Evolutionary conservation across 441 rosid species (phyloP).

Genomic region (Adansonia gregorii): DNA sequence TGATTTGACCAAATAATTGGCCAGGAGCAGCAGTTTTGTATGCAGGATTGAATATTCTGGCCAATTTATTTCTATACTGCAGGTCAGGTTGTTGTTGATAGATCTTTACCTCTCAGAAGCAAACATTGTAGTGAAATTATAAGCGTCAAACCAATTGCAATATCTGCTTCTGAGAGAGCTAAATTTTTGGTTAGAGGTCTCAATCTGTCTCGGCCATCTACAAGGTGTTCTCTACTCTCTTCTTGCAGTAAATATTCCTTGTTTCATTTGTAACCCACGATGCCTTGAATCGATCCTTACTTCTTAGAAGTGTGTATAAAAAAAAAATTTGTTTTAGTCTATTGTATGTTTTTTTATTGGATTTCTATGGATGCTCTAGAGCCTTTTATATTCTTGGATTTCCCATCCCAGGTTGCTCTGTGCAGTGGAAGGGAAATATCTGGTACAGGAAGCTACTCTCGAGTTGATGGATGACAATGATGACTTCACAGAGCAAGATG

Average conservation of each 20-base stretch:
- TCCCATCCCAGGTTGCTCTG: conserved; percentile 70
- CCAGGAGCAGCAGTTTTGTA: not conserved
- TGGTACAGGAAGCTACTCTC: conserved; percentile 58
- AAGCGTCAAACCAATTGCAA: conserved; percentile 80
- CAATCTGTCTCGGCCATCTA: conserved; percentile 64
- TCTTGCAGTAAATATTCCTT: conserved; percentile 13
- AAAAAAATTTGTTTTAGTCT: conserved; percentile 19
- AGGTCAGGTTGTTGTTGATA: conserved; percentile 84
- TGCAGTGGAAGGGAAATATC: conserved; percentile 82
- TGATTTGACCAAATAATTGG: conserved; percentile 12
- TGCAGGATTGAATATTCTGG: conserved; percentile 22
- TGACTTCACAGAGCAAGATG: conserved; percentile 50
- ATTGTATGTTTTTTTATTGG: not conserved
- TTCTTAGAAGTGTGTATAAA: conserved; percentile 3
- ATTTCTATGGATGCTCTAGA: conserved; percentile 15
- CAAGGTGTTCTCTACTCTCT: conserved; percentile 54
- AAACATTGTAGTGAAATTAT: conserved; percentile 56
- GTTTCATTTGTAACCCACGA: not conserved
- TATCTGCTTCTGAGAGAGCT: conserved; percentile 59
- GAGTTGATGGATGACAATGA: conserved; percentile 46
- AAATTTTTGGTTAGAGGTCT: conserved; percentile 77
- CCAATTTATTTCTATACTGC: conserved; percentile 35
- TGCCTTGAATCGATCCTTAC: conserved; percentile 12
- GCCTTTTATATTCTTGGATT: conserved; percentile 19
- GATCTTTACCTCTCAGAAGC: conserved; percentile 62